These are phyloP conservation scores for Zalerion maritima DNA, from an alignment of 495 filamentous ascomycete species.

Conservation along the genomic window DNA sequence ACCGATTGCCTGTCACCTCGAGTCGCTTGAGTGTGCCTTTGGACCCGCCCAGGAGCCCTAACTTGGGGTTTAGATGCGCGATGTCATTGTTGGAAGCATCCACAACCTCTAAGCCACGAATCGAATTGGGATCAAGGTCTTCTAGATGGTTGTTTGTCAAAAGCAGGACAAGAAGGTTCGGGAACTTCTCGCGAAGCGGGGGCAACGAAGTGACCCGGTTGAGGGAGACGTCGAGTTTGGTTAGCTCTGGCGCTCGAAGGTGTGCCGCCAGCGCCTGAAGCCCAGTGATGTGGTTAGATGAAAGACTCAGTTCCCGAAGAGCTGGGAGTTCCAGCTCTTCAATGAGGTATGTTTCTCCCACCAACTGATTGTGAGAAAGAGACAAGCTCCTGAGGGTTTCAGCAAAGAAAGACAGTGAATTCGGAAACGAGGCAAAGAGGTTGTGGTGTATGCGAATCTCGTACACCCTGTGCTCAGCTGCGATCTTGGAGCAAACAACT, in stretches of 20 bases:
- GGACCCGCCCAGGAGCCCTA: slow-evolving; percentile 55
- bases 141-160: slow-evolving; percentile 63
- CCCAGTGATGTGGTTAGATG: slow-evolving; percentile 50
- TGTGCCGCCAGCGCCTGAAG: slow-evolving; percentile 46
- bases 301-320: slow-evolving; percentile 60
- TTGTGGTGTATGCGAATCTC: slow-evolving; percentile 64
- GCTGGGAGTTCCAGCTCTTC: slow-evolving; percentile 51
- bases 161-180: slow-evolving; percentile 48
- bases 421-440: slow-evolving; percentile 52
- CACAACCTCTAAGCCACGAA: slow-evolving; percentile 59
- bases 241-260: slow-evolving; percentile 55
- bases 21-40: slow-evolving; percentile 37
- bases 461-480: slow-evolving; percentile 28
- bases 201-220: slow-evolving; percentile 63
- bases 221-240: slow-evolving; percentile 61
- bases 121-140: slow-evolving; percentile 54
- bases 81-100: slow-evolving; percentile 79
- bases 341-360: slow-evolving; percentile 41
- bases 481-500: slow-evolving; percentile 33
- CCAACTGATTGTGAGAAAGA: slow-evolving; percentile 64
- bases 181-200: slow-evolving; percentile 40
- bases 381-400: slow-evolving; percentile 59
- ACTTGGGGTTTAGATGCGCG: slow-evolving; percentile 53
- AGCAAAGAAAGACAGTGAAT: slow-evolving; percentile 49
- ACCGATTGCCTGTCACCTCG: slow-evolving; percentile 65